These are phyloP conservation scores for Amphichorda felina DNA, from an alignment of 2,329 filamentous ascomycete species.

Conservation along the genomic window DNA sequence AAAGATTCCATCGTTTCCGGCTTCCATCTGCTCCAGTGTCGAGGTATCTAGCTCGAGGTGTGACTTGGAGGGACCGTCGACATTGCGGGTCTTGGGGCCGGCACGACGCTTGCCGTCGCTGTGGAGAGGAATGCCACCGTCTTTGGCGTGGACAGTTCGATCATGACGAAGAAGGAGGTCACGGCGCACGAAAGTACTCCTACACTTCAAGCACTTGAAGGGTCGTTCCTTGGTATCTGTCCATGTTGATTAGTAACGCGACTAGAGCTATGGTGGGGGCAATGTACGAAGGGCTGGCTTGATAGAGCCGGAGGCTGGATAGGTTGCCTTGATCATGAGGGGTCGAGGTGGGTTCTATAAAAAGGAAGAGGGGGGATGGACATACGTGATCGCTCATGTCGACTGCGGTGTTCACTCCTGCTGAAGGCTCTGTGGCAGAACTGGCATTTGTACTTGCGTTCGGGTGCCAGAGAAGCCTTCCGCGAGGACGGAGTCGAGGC, in stretches of 20 bases:
- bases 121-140: slow-evolving; percentile 85
- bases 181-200: slow-evolving; percentile 95
- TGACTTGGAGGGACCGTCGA: slow-evolving; percentile 59
- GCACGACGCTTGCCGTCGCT: slow-evolving; percentile 86
- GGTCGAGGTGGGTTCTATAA: neutral
- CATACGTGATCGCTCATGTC: slow-evolving; percentile 97
- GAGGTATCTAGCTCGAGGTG: slow-evolving; percentile 71
- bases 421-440: slow-evolving; percentile 97
- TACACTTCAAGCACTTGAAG: slow-evolving; percentile 97
- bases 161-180: slow-evolving; percentile 95
- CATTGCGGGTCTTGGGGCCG: slow-evolving; percentile 53
- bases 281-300: too few species aligned
- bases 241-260: slow-evolving; percentile 13
- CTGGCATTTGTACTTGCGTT: slow-evolving; percentile 99
- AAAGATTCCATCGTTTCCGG: slow-evolving; percentile 79
- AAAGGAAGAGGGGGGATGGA: slow-evolving; percentile 19
- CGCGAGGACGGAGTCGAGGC: slow-evolving; percentile 60
- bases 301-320: too few species aligned
- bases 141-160: slow-evolving; percentile 95
- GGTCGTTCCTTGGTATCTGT: slow-evolving; percentile 96
- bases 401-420: slow-evolving; percentile 89
- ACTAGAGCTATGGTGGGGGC: too few species aligned
- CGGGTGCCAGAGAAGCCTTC: slow-evolving; percentile 67
- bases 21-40: slow-evolving; percentile 85
- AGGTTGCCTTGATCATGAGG: too few species aligned